These are phyloP conservation scores for Fusarium papillatum DNA, from an alignment of 2,329 filamentous ascomycete species.

Conservation along the genomic window DNA sequence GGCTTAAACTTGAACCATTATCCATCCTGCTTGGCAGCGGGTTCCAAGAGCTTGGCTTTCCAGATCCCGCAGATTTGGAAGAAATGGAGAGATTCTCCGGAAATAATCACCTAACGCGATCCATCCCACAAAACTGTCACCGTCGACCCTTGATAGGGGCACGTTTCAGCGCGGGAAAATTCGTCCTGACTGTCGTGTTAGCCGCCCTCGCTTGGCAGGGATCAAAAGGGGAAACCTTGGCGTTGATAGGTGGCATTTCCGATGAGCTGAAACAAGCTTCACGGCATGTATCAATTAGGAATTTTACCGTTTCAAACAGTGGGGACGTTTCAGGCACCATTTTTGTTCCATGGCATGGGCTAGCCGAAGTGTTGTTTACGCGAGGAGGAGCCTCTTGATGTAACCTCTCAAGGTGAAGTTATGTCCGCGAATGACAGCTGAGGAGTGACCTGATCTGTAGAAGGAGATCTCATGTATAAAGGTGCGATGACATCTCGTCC, in stretches of 20 bases:
- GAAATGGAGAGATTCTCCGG: neutral
- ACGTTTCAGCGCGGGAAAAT: constrained; percentile 25
- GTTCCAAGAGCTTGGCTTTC: neutral
- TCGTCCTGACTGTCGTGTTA: constrained; percentile 9
- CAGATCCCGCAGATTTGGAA: neutral
- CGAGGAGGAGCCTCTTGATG: neutral
- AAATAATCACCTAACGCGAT: neutral
- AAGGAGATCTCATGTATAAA: constrained; percentile 31
- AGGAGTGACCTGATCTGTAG: constrained; percentile 13
- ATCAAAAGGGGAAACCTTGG: neutral
- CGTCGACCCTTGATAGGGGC: constrained; percentile 31
- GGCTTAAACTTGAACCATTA: neutral
- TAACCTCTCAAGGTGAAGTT: neutral
- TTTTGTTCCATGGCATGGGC: neutral
- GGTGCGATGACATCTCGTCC: neutral
- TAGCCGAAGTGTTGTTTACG: constrained; percentile 1
- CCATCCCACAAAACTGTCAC: constrained; percentile 11
- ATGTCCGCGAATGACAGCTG: constrained; percentile 16
- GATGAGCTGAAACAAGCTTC: constrained; percentile 24
- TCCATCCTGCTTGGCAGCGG: neutral
- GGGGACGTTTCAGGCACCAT: constrained; percentile 22
- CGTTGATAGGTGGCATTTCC: constrained; percentile 37
- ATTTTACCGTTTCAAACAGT: constrained; percentile 34
- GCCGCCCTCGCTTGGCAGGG: constrained; percentile 4
- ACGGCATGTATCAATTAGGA: constrained; percentile 30